phyloP scores from a whole-genome alignment of 768 basidiomycete species.

The Trametes villosa region DNA sequence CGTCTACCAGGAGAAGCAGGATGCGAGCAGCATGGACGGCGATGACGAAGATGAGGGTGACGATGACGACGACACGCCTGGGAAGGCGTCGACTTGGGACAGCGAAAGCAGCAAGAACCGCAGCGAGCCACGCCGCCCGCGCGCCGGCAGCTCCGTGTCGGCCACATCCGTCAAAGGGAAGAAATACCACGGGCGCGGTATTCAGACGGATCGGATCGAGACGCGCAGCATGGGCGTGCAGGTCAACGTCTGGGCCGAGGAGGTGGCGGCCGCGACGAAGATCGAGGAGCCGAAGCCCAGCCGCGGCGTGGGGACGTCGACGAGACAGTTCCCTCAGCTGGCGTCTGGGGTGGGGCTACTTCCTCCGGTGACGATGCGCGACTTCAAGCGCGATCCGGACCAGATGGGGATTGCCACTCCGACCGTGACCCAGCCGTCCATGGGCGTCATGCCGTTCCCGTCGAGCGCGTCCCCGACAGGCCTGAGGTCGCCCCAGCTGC shows the following conservation, averaged over 20 bases:
- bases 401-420: slow-evolving; percentile 29
- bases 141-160: slow-evolving; percentile 39
- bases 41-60: slow-evolving; percentile 81
- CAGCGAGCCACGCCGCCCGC: slow-evolving; percentile 28
- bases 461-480: slow-evolving; percentile 36
- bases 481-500: slow-evolving; percentile 28
- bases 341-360: slow-evolving; percentile 22
- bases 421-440: slow-evolving; percentile 17
- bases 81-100: slow-evolving; percentile 10
- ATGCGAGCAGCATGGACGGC: slow-evolving; percentile 78
- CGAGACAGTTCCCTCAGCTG: slow-evolving; percentile 17
- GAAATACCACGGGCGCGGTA: slow-evolving; percentile 68
- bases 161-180: slow-evolving; percentile 44
- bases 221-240: slow-evolving; percentile 63
- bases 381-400: slow-evolving; percentile 28
- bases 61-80: slow-evolving; percentile 43
- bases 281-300: slow-evolving; percentile 12
- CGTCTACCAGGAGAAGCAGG: slow-evolving; percentile 59
- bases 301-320: slow-evolving; percentile 10
- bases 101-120: slow-evolving; percentile 27
- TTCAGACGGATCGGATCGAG: slow-evolving; percentile 68
- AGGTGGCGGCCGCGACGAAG: slow-evolving; percentile 16
- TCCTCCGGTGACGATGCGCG: slow-evolving; percentile 29
- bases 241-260: slow-evolving; percentile 40
- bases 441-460: slow-evolving; percentile 32